Evolutionary conservation across 1,284 basidiomycete species (phyloP).

Genomic region (Fomitopsis betulina): DNA sequence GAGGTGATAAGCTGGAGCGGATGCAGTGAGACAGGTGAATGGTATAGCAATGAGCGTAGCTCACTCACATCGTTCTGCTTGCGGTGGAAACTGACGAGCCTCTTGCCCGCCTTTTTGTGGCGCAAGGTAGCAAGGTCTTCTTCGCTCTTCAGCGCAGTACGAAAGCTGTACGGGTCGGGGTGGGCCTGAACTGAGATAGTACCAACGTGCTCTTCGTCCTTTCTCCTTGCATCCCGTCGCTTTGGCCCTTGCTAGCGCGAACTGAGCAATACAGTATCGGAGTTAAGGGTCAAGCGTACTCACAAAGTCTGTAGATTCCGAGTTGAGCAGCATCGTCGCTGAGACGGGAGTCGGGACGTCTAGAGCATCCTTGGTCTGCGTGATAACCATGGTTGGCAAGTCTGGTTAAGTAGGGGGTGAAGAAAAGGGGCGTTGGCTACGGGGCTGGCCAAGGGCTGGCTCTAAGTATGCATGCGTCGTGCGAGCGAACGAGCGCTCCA

Average conservation of each 20-base stretch:
- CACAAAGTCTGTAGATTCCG: background rate
- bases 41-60: conserved; percentile 17
- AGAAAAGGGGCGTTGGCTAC: background rate
- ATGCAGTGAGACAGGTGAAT: background rate
- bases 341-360: background rate
- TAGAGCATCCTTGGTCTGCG: background rate
- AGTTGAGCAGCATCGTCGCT: background rate
- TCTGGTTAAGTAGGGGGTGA: background rate
- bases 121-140: conserved; percentile 59
- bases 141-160: conserved; percentile 51
- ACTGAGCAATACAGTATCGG: background rate
- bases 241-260: conserved; percentile 9
- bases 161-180: conserved; percentile 59
- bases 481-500: background rate
- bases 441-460: background rate
- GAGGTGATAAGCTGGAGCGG: conserved; percentile 65
- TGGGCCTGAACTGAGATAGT: conserved; percentile 5
- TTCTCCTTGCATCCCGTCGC: conserved; percentile 20
- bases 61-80: conserved; percentile 78
- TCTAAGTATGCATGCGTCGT: background rate
- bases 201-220: conserved; percentile 24
- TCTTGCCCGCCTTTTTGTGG: conserved; percentile 54
- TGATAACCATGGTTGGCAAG: conserved; percentile 2
- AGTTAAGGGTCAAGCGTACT: background rate
- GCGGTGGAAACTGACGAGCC: conserved; percentile 68